These are phyloP conservation scores for Salix caprea DNA, from an alignment of 345 rosid genomes.

Conservation along the genomic window DNA sequence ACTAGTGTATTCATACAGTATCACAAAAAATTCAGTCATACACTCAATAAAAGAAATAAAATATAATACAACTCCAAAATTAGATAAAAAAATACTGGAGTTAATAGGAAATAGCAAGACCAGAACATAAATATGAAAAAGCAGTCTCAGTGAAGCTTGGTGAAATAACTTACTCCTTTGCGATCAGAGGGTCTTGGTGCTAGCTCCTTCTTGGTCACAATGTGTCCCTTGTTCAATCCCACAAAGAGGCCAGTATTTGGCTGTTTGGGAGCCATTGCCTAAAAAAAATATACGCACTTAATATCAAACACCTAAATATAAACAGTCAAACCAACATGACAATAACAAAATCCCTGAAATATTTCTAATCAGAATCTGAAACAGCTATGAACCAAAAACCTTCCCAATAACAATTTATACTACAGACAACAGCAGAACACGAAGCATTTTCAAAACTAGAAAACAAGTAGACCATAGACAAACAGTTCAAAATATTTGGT, in stretches of 20 bases:
- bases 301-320: not conserved
- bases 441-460: not conserved
- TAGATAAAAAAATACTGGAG: not conserved
- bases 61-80: not conserved
- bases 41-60: not conserved
- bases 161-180: slow-evolving; percentile 46
- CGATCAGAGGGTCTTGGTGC: slow-evolving; percentile 52
- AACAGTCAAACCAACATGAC: not conserved
- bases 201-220: slow-evolving; percentile 55
- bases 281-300: not conserved
- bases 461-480: too few relatives aligned
- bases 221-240: slow-evolving; percentile 62
- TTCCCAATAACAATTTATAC: not conserved
- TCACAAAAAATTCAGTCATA: not conserved
- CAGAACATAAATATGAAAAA: not conserved
- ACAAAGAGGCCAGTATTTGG: slow-evolving; percentile 49
- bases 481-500: too few relatives aligned
- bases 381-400: not conserved
- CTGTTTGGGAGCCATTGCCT: slow-evolving; percentile 48
- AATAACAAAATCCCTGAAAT: not conserved
- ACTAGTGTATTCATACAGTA: not conserved
- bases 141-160: not conserved
- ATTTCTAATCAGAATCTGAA: not conserved
- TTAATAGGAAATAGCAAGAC: not conserved
- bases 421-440: not conserved